Percentiles rank a stretch among this genome's conserved stretches.
These are phyloP conservation scores for Cyamopsis tetragonoloba DNA, from an alignment of 306 rosid species.

Conservation along the genomic window DNA sequence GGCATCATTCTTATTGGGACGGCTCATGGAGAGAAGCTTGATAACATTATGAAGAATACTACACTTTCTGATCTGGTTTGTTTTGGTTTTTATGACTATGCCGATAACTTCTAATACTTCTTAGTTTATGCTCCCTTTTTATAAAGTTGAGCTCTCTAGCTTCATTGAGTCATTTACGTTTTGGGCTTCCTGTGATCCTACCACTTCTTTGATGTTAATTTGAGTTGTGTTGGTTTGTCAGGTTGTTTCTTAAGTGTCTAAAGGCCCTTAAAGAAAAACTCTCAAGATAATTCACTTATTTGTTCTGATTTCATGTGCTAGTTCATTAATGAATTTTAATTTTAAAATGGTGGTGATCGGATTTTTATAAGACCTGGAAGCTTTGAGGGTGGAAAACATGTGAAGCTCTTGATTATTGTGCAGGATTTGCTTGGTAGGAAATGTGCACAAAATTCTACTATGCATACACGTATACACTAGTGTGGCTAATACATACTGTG, in stretches of 20 bases:
- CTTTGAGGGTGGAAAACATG: neutral
- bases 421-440: neutral
- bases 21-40: constrained; percentile 63
- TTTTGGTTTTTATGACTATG: constrained; percentile 28
- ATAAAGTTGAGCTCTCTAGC: constrained; percentile 11
- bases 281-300: neutral
- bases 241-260: neutral
- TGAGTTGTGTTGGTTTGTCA: constrained; percentile 14
- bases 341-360: neutral
- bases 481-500: neutral
- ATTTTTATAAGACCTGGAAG: neutral
- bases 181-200: neutral
- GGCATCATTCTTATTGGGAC: constrained; percentile 76
- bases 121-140: neutral
- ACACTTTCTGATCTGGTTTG: constrained; percentile 64
- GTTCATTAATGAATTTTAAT: neutral
- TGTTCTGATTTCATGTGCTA: neutral
- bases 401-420: neutral
- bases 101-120: neutral
- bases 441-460: neutral
- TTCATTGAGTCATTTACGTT: neutral
- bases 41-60: constrained; percentile 58
- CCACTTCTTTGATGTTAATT: neutral
- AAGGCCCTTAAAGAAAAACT: neutral
- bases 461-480: neutral